A percentile compares a stretch with the other conserved stretches of the same genome.
Conservation (phyloP, 106 monocot genomes). For the Triglochin maritima region DNA sequence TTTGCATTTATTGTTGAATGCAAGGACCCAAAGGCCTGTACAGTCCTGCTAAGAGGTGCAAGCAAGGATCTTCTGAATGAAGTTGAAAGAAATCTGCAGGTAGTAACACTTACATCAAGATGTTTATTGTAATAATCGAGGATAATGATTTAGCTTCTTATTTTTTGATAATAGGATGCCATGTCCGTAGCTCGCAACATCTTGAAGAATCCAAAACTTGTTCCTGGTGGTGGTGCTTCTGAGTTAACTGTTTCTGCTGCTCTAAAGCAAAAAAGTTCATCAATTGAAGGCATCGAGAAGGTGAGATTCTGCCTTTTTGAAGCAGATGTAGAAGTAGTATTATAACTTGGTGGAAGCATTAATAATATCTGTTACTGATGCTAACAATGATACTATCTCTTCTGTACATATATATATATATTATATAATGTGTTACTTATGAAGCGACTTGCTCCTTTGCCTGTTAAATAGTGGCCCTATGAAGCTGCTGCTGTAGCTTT, state of each 20-base stretch:
- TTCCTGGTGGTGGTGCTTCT: constrained; percentile 89
- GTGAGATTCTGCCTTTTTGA: constrained; percentile 8
- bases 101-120: constrained; percentile 10
- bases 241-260: constrained; percentile 88
- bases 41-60: constrained; percentile 86
- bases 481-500: constrained; percentile 99
- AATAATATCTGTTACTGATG: too few species aligned
- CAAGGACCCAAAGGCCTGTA: constrained; percentile 91
- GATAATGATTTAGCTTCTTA: neutral
- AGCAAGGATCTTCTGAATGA: constrained; percentile 98
- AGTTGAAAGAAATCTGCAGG: constrained; percentile 97
- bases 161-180: constrained; percentile 48
- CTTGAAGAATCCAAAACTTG: constrained; percentile 91
- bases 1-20: constrained; percentile 92
- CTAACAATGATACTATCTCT: too few species aligned
- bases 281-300: constrained; percentile 96
- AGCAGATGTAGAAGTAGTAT: too few species aligned
- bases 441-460: neutral
- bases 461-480: constrained; percentile 78
- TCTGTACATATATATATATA: too few species aligned
- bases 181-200: constrained; percentile 92
- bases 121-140: neutral
- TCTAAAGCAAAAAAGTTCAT: constrained; percentile 91
- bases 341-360: too few species aligned
- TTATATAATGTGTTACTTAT: too few species aligned